Evolutionary conservation across 352 stramenopile species (phyloP).

Genomic region (Albugo candida): DNA sequence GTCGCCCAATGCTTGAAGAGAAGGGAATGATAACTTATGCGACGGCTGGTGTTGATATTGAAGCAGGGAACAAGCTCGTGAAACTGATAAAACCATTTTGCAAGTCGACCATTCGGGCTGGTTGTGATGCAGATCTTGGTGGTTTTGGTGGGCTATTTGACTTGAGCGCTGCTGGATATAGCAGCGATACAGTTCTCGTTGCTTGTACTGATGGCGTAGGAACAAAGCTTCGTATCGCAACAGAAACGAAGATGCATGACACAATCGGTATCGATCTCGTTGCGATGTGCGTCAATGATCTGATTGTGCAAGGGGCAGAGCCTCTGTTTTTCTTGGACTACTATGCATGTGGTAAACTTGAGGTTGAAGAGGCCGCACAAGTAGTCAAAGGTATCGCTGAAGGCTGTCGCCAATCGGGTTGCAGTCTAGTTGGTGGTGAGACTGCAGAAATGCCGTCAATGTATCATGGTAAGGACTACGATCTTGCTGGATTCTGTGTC

Average conservation of each 20-base stretch:
- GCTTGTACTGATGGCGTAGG: slow-evolving; percentile 95
- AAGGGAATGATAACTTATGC: slow-evolving; percentile 92
- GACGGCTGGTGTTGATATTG: slow-evolving; percentile 95
- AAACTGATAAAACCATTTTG: slow-evolving; percentile 97
- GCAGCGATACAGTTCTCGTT: slow-evolving; percentile 93
- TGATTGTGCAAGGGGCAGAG: slow-evolving; percentile 97
- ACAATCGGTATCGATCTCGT: slow-evolving; percentile 97
- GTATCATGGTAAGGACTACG: slow-evolving; percentile 96
- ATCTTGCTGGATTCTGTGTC: slow-evolving; percentile 97
- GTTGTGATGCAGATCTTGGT: slow-evolving; percentile 92
- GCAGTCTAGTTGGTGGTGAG: slow-evolving; percentile 91
- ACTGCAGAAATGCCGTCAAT: slow-evolving; percentile 99
- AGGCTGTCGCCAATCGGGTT: slow-evolving; percentile 90
- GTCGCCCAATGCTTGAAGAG: slow-evolving; percentile 17
- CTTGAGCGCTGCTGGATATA: slow-evolving; percentile 91
- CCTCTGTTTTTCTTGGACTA: slow-evolving; percentile 99
- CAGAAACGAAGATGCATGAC: slow-evolving; percentile 83
- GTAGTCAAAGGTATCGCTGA: slow-evolving; percentile 96
- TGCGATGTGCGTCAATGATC: slow-evolving; percentile 99
- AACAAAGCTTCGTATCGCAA: slow-evolving; percentile 91
- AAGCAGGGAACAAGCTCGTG: slow-evolving; percentile 91
- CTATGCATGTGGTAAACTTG: slow-evolving; percentile 94
- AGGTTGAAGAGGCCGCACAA: slow-evolving; percentile 84
- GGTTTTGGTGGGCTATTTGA: slow-evolving; percentile 98
- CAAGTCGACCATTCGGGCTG: slow-evolving; percentile 89